Base-by-base conservation (phyloP, 2,329 filamentous ascomycete species). In the Arthrobotrys iridis region DNA sequence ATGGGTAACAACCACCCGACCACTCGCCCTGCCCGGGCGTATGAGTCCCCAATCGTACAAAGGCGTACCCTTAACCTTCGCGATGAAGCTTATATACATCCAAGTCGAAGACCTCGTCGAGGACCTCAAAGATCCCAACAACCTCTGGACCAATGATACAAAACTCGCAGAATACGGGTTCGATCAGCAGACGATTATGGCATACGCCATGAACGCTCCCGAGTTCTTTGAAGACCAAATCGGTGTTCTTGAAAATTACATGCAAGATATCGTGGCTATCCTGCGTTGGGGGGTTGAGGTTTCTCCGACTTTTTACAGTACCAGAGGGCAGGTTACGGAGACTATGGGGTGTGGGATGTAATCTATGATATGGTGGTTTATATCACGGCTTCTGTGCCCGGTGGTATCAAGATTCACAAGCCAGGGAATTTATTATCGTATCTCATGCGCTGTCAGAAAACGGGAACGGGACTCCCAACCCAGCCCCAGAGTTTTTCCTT, bases 111-210 rank as follows among this genome's bases (percentile, higher is more conserved):
- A 4, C 3, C 45, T 70, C 8, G 15, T 24, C 4, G 3, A n/a
- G 1, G 65, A 70, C 11, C 57, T 70, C 1, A 8, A 46, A 5
- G 30, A 60, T 24, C 33, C 55, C 28, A 5, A 4, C 22, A 28
- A 8, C 3, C 8, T 52, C 5, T 60, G 55, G 65, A 4, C 7
- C 2, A 55, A 41, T 1, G 33, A 46, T 8, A 18, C 30, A 1
- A 41, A 22, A 6, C n/a, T 70, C 10, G 7, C 3, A 26, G 6
- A 33, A 22, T 70, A 62, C 18, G 64, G 64, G 1, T 26, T 68
- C 22, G 52, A 59, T 1, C 40, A n/a, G 7, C 11, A 46, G 5
- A 41, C 6, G 8, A 7, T 52, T 7, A 3, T 33, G 10, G 7
- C n/a, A 4, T 1, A 18, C n/a, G 8, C 41, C 1, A 30, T 2